Evolutionary conservation across 495 filamentous ascomycete genomes (phyloP).

Genomic region (Xylaria longipes): DNA sequence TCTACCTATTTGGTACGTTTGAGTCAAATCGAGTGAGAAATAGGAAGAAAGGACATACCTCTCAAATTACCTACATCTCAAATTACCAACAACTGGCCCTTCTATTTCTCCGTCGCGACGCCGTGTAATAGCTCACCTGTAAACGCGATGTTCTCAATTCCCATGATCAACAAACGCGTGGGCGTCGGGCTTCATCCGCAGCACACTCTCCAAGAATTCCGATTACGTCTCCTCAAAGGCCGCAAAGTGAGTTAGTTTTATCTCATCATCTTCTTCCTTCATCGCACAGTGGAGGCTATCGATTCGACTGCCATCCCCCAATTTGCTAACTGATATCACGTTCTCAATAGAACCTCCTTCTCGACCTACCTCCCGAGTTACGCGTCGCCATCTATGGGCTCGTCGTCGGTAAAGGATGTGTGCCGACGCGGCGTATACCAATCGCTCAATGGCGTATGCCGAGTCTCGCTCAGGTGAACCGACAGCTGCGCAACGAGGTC

Average conservation of each 20-base stretch:
- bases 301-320: not conserved
- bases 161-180: not conserved
- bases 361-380: constrained; percentile 2
- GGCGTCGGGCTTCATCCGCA: not conserved
- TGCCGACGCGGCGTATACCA: not conserved
- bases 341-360: not conserved
- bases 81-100: not conserved
- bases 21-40: too few species aligned
- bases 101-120: not conserved
- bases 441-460: not conserved
- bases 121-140: not conserved
- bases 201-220: not conserved
- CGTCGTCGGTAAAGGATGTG: not conserved
- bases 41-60: not conserved
- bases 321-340: not conserved
- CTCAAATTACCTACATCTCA: too few species aligned
- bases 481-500: not conserved
- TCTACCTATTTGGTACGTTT: not conserved
- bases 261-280: not conserved
- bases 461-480: constrained; percentile 2
- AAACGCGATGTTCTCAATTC: not conserved
- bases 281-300: not conserved
- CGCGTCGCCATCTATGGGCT: constrained; percentile 3
- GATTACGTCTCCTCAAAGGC: not conserved
- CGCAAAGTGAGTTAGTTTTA: not conserved